phyloP scores from a whole-genome alignment of 2,329 filamentous ascomycete species.

The Sporothrix dimorphospora region DNA sequence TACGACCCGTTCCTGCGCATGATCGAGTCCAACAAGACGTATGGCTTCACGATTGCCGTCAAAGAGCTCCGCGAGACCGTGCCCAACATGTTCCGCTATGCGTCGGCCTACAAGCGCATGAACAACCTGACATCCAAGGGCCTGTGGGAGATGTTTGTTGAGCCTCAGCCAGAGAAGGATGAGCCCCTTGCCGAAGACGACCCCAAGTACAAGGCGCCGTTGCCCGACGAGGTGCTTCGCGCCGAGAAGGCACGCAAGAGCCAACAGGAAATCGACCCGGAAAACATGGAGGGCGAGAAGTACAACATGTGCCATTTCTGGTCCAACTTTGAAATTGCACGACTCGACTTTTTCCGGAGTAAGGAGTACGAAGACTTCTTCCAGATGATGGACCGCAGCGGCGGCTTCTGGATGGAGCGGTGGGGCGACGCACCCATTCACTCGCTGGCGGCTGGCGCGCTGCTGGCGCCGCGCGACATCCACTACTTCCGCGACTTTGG shows the following conservation, averaged over 20 bases:
- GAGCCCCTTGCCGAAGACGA: slow-evolving; percentile 63
- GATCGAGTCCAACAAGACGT: slow-evolving; percentile 93
- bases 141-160: slow-evolving; percentile 98
- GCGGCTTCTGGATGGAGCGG: slow-evolving; percentile 99
- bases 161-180: slow-evolving; percentile 69
- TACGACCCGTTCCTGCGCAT: slow-evolving; percentile 98
- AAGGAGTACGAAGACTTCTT: slow-evolving; percentile 98
- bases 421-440: slow-evolving; percentile 99
- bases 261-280: slow-evolving; percentile 80
- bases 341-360: slow-evolving; percentile 93
- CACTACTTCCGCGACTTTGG: slow-evolving; percentile 99
- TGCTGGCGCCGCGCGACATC: slow-evolving; percentile 80
- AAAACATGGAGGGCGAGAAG: slow-evolving; percentile 94
- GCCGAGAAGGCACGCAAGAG: slow-evolving; percentile 66
- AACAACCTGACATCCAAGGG: slow-evolving; percentile 91
- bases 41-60: slow-evolving; percentile 97
- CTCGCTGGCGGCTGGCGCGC: slow-evolving; percentile 88
- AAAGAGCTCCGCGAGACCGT: slow-evolving; percentile 98
- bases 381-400: slow-evolving; percentile 96
- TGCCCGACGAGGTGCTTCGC: slow-evolving; percentile 81
- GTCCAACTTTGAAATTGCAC: slow-evolving; percentile 99
- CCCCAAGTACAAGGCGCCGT: slow-evolving; percentile 64
- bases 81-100: slow-evolving; percentile 97
- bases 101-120: slow-evolving; percentile 93
- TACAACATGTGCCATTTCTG: slow-evolving; percentile 99